A percentile compares a stretch with the other conserved stretches of the same genome.
Evolutionary conservation across 257 asterid genomes (phyloP).

Genomic region (Craterostigma plantagineum): DNA sequence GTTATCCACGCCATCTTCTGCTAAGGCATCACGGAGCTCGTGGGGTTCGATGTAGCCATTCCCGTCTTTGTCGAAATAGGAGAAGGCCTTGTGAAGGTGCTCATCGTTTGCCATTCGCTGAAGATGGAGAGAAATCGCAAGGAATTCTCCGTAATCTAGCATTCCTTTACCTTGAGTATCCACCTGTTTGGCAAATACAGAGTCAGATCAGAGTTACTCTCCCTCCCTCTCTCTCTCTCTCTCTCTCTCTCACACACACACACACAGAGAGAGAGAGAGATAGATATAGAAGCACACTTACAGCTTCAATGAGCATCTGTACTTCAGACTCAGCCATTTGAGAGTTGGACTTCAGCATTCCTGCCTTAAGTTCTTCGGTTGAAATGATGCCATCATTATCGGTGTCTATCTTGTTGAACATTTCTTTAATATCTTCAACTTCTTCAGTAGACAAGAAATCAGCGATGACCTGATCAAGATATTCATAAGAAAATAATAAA

Average conservation of each 20-base stretch:
- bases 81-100: no score
- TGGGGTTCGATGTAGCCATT: constrained; percentile 64
- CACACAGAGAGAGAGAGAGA: neutral
- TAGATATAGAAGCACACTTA: constrained; percentile 9
- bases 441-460: constrained; percentile 73
- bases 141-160: constrained; percentile 68
- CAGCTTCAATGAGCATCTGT: constrained; percentile 83
- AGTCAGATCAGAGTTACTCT: constrained; percentile 1
- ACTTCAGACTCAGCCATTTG: constrained; percentile 89
- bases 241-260: no score
- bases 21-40: constrained; percentile 57
- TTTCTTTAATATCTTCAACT: constrained; percentile 72
- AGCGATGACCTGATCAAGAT: constrained; percentile 47
- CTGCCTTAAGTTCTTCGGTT: constrained; percentile 62
- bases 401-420: constrained; percentile 74
- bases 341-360: constrained; percentile 73
- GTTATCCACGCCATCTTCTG: constrained; percentile 71
- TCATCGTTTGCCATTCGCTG: constrained; percentile 77
- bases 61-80: no score
- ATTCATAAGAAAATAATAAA: neutral
- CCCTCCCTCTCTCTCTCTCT: no score
- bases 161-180: constrained; percentile 69
- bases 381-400: constrained; percentile 76
- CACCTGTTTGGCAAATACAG: constrained; percentile 29
- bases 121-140: constrained; percentile 75